Evolutionary conservation across 225 moss, liverwort and hornwort species (phyloP), one percentile per base, ranked within the genome.

Genomic region (Thuidium tamariscinum): DNA sequence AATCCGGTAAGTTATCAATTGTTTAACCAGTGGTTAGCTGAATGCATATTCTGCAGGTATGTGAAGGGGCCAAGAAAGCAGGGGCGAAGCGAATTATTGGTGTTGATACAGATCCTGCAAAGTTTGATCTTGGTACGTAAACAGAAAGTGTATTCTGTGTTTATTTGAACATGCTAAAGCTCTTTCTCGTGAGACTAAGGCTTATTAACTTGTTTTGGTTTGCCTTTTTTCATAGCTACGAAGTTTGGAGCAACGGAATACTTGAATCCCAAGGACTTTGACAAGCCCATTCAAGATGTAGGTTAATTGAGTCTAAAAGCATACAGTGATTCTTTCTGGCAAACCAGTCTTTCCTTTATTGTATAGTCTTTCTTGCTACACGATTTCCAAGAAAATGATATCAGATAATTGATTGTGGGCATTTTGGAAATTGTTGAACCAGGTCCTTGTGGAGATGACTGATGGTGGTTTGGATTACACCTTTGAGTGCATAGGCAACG

Each of bases 381-480:
- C 23, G 49, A 69, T 54, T 76, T 62, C 36, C 46, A 64, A 77
- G 22, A 57, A 26, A 18, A 36, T 34, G 48, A 39, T 25, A 27
- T 69, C 34, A 80, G 30, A 65, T n/a, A 22, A 66, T 82, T 54
- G 62, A 60, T 36, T 25, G 56, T 44, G 30, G 25, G 14, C 55
- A 46, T 44, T 63, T 49, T 82, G 64, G 34, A 59, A 70, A 73
- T 76, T 77, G 25, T 82, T 41, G 18, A 64, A 88, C 49, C 86
- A 97, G 97, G 98, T 96, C 44, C 93, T 98, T 36, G 94, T 94
- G 80, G 96, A 98, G 84, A 92, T 93, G 94, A 98, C 97, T 37
- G 97, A 98, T 88, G 98, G 98, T 74, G 98, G 98, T 51, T 96
- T 98, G 64, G 98, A 98, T 85, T 98, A 98, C 92, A 98, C 97